Evolutionary conservation across 352 stramenopile species (phyloP), one percentile per base, ranked within the genome.

Genomic region (Peronospora tabacina): DNA sequence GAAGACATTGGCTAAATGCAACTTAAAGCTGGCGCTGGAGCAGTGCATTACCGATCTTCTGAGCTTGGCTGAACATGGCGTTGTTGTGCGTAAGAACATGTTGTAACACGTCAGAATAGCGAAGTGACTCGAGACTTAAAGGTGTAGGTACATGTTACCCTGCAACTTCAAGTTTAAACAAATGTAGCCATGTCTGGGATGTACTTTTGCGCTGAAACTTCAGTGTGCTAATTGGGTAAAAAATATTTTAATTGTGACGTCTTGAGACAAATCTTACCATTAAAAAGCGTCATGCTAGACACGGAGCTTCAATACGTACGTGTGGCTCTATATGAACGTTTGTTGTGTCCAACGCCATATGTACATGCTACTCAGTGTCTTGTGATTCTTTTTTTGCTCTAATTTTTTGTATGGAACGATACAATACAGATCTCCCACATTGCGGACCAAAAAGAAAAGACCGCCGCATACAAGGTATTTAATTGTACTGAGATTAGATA

Each of bases 401-500:
- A n/a, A n/a, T n/a, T 30, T 46, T 19, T 10, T 7, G 17, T 52
- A 10, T 26, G 46, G 9, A 24, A 39, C 0, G 5, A 37, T 15
- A 40, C 1, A 45, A 20, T 43, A 24, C 48, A 92, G 82, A 87
- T 90, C 41, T 66, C 68, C 22, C 67, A 62, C 34, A 67, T 89
- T 16, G 51, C 65, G 29, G 76, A 92, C 46, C 76, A 89, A 42
- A 90, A 90, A 57, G 75, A 87, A 44, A 90, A 90, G 52, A 78
- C 79, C 0, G 54, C 41, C 10, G 63, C 59, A 2, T 92, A 92
- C 71, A 92, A 92, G 75, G 75, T 74, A 22, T 19, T 11, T 12
- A 17, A 33, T 44, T 45, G n/a, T 40, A 52, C 13, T 48, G 12
- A 35, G 2, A 44, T 40, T 49, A 49, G n/a, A 16, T 20, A 12